These are phyloP conservation scores for Talaromyces liani DNA, from an alignment of 495 filamentous ascomycete species.

Conservation along the genomic window DNA sequence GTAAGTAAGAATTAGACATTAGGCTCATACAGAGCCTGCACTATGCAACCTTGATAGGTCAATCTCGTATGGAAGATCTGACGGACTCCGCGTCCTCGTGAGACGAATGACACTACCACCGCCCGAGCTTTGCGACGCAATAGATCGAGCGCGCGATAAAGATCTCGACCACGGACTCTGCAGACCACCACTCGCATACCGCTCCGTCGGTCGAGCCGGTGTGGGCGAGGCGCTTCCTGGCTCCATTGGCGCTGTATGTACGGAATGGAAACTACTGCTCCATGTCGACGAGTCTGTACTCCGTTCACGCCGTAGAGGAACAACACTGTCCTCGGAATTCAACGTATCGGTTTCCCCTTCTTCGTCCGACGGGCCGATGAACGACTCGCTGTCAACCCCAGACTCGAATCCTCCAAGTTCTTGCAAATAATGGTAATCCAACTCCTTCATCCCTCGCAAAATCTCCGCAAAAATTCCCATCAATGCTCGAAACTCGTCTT, in stretches of 20 bases:
- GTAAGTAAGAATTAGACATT: neutral
- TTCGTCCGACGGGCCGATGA: conserved; percentile 38
- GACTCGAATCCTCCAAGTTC: conserved; percentile 26
- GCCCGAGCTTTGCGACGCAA: conserved; percentile 29
- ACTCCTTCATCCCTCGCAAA: conserved; percentile 62
- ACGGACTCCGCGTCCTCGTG: conserved; percentile 24
- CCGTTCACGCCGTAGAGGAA: conserved; percentile 16
- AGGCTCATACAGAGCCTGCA: neutral
- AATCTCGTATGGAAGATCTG: conserved; percentile 40
- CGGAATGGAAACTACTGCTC: conserved; percentile 18
- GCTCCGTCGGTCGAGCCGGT: neutral
- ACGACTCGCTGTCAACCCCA: conserved; percentile 27
- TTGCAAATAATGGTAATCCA: conserved; percentile 44
- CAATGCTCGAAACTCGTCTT: conserved; percentile 66
- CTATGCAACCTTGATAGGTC: conserved; percentile 11
- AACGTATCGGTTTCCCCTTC: conserved; percentile 40
- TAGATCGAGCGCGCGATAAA: conserved; percentile 28
- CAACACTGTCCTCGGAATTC: conserved; percentile 13
- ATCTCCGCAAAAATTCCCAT: conserved; percentile 87
- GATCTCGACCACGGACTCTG: conserved; percentile 27
- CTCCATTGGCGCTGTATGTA: conserved; percentile 23
- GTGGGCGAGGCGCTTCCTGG: conserved; percentile 10
- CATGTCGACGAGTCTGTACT: conserved; percentile 27
- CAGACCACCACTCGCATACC: neutral
- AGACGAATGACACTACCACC: conserved; percentile 42